Conservation (phyloP, 441 rosid genomes). For the Gossypium schwendimanii region DNA sequence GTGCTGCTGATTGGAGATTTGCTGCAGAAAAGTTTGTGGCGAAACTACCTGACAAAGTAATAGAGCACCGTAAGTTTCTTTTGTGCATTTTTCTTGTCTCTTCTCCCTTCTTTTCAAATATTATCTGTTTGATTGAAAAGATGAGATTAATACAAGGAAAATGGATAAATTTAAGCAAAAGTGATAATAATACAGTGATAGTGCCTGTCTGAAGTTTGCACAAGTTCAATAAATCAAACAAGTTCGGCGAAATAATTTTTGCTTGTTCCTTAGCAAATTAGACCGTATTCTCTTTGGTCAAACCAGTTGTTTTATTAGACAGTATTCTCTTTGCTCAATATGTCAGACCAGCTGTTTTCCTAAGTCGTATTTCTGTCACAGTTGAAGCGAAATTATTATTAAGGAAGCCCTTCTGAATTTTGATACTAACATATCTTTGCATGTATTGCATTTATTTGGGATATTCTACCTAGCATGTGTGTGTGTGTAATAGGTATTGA, state of each 20-base stretch:
- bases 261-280: neutral
- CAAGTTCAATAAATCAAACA: neutral
- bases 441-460: neutral
- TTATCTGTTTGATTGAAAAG: neutral
- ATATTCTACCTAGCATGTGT: neutral
- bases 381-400: neutral
- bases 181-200: neutral
- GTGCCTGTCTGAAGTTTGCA: neutral
- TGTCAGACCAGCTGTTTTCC: neutral
- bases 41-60: constrained; percentile 73
- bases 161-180: neutral
- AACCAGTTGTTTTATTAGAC: neutral
- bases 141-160: neutral
- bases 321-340: neutral
- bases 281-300: neutral
- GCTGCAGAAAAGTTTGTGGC: constrained; percentile 84
- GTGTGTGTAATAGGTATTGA: neutral
- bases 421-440: neutral
- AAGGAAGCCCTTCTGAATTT: neutral
- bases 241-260: neutral
- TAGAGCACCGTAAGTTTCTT: constrained; percentile 72
- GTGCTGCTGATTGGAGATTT: constrained; percentile 85
- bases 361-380: neutral
- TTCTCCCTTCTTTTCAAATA: neutral
- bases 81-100: neutral